Base-by-base conservation (phyloP, 257 asterid genomes). In the Forsythia suspensa region DNA sequence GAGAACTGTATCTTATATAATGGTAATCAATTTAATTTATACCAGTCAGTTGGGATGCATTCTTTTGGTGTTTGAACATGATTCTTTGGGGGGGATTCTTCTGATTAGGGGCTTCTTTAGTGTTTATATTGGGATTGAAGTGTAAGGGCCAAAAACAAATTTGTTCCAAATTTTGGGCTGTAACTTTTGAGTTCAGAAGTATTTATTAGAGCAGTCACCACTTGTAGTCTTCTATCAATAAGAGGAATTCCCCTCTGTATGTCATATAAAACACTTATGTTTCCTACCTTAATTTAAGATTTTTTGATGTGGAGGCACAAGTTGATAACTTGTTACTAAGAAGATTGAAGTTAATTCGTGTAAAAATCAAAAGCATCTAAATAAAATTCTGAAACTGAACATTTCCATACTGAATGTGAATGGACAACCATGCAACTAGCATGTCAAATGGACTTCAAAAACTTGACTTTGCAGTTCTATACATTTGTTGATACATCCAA, bases 21-120 rank as follows among this genome's bases (percentile, higher is more conserved):
- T 8, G 16, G 6, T 29, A 68, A 39, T 16, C 69, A 66, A 70
- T 74, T 73, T 80, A 63, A 29, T 63, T 24, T 63, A 63, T 61
- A 71, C 61, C 65, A 34, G 44, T 24, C 42, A 12, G 71, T 61
- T 70, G 59, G 70, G 74, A 71, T 70, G 76, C 84, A 85, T 80
- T 83, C 81, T 57, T 86, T 87, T 84, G 72, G 73, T 70, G 77
- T 67, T 72, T 42, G 39, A 16, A n/a, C 61, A 70, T 18, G 65
- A 85, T 82, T 85, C 84, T 80, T 86, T 87, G 69, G 44, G 86
- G 85, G 85, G 74, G 78, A 57, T 75, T 80, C 82, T 82, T 88
- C 77, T 72, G 48, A 76, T 74, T 39, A 24, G n/a, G n/a, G 37
- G 85, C 78, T 79, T 76, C 81, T 71, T 70, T 74, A 29, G 79